Percentiles rank a stretch among this genome's conserved stretches.
Conservation (phyloP, 495 filamentous ascomycete genomes). For the Aspergillus kassunensis region DNA sequence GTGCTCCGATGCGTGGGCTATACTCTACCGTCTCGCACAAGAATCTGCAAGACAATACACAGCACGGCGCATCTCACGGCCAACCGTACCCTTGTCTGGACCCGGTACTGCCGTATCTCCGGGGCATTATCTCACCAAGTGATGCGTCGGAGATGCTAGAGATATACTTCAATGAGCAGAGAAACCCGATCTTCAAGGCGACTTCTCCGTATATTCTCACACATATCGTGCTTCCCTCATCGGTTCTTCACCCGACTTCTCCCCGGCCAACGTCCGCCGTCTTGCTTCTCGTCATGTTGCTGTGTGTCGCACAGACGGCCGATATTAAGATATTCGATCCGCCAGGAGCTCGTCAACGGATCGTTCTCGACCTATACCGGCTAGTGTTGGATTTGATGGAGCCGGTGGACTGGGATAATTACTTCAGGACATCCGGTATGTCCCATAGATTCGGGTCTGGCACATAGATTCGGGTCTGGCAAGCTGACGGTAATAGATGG, state of each 20-base stretch:
- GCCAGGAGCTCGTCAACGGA: conserved; percentile 4
- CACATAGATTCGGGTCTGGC: no score
- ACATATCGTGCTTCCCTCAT: conserved; percentile 3
- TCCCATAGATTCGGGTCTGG: background rate
- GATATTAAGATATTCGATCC: conserved; percentile 12
- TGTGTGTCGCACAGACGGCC: conserved; percentile 9
- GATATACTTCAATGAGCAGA: conserved; percentile 11
- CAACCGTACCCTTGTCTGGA: conserved; percentile 5
- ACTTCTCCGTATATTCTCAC: conserved; percentile 7
- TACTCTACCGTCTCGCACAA: background rate
- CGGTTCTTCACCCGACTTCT: conserved; percentile 5
- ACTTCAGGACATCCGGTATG: conserved; percentile 11
- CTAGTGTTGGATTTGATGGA: conserved; percentile 6
- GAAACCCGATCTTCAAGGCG: conserved; percentile 12
- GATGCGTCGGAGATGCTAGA: conserved; percentile 14
- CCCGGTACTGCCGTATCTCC: background rate
- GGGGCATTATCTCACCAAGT: background rate
- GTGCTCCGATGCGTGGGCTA: background rate
- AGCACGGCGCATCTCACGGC: background rate
- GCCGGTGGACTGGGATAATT: conserved; percentile 9
- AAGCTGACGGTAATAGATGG: conserved; percentile 3
- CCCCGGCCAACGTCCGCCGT: conserved; percentile 9
- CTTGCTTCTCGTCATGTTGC: conserved; percentile 9
- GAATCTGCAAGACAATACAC: background rate
- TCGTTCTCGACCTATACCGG: conserved; percentile 9